Percentiles rank a stretch among this genome's conserved stretches.
Evolutionary conservation across 768 basidiomycete species (phyloP).

Genomic region (Leucosporidium scottii): DNA sequence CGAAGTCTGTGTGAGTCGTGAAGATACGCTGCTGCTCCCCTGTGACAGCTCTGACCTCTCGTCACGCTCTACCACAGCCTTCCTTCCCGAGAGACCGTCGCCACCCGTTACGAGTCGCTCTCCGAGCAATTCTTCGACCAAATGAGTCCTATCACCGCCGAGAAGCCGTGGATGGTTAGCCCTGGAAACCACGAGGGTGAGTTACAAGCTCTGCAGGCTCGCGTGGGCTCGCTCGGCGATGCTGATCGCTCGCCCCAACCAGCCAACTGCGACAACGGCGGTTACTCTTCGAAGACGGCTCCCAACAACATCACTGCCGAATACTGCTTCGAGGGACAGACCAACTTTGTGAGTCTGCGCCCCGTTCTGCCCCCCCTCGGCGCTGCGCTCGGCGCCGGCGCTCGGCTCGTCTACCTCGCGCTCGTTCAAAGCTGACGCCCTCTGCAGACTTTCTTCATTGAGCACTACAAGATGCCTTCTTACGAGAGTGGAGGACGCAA

Average conservation of each 20-base stretch:
- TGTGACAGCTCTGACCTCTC: too few relatives aligned
- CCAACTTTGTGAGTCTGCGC: conserved; percentile 6
- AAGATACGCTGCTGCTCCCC: too few relatives aligned
- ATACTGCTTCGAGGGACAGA: conserved; percentile 6
- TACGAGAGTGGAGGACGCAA: conserved; percentile 23
- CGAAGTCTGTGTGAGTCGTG: not conserved
- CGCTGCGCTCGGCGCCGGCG: conserved; percentile 13
- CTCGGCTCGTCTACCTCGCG: too few relatives aligned
- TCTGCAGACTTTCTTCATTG: conserved; percentile 32
- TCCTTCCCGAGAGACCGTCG: not conserved
- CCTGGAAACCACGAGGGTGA: conserved; percentile 39
- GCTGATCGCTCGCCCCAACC: too few relatives aligned
- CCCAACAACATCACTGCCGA: not conserved
- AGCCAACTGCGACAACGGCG: conserved; percentile 31
- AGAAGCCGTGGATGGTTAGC: conserved; percentile 37
- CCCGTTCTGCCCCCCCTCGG: not conserved
- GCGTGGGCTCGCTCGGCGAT: too few relatives aligned
- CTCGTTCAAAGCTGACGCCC: too few relatives aligned
- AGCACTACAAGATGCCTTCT: conserved; percentile 36
- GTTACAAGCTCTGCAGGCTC: too few relatives aligned
- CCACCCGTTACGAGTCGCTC: conserved; percentile 18
- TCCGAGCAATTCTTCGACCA: conserved; percentile 33
- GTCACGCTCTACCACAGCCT: not conserved
- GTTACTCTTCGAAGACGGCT: not conserved
- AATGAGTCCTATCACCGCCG: conserved; percentile 29